Evolutionary conservation across 2,329 filamentous ascomycete genomes (phyloP).

Genomic region (Hyphodiscus sp.): DNA sequence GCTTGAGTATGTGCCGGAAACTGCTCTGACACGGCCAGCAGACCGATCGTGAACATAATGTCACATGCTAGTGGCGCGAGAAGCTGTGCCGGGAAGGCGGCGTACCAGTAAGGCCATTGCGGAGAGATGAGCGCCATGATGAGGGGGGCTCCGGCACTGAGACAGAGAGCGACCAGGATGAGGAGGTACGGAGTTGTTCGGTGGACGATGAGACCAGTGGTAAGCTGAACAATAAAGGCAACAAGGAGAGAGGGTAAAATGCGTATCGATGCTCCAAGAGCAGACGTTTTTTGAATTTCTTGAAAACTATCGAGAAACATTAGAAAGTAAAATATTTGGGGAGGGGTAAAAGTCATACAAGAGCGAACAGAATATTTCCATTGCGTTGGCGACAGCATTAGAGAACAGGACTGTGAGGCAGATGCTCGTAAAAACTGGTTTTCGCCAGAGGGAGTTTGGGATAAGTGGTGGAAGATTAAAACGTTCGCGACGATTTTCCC

Average conservation of each 20-base stretch:
- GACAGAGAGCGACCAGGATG: constrained; percentile 33
- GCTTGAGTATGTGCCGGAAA: constrained; percentile 51
- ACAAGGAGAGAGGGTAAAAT: constrained; percentile 41
- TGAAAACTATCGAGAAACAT: constrained; percentile 38
- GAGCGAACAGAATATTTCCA: constrained; percentile 42
- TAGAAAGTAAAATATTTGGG: constrained; percentile 1
- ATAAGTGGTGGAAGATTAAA: constrained; percentile 47
- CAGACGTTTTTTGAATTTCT: constrained; percentile 40
- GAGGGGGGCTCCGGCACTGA: constrained; percentile 41
- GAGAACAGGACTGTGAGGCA: constrained; percentile 45
- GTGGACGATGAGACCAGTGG: constrained; percentile 41
- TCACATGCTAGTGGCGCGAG: constrained; percentile 38
- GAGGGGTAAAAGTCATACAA: constrained; percentile 35
- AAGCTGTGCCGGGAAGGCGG: constrained; percentile 35
- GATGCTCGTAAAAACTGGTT: constrained; percentile 46
- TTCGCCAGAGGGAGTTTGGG: constrained; percentile 57
- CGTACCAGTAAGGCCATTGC: constrained; percentile 44
- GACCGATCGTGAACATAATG: constrained; percentile 48
- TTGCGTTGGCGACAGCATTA: constrained; percentile 38
- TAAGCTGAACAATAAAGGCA: constrained; percentile 37
- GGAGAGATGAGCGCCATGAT: constrained; percentile 49
- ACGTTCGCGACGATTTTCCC: constrained; percentile 45
- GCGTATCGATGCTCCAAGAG: constrained; percentile 39
- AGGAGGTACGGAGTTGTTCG: constrained; percentile 35
- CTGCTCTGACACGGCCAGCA: constrained; percentile 45